Conservation (phyloP, 2,329 filamentous ascomycete genomes). For the Ceratocystis lukuohia region DNA sequence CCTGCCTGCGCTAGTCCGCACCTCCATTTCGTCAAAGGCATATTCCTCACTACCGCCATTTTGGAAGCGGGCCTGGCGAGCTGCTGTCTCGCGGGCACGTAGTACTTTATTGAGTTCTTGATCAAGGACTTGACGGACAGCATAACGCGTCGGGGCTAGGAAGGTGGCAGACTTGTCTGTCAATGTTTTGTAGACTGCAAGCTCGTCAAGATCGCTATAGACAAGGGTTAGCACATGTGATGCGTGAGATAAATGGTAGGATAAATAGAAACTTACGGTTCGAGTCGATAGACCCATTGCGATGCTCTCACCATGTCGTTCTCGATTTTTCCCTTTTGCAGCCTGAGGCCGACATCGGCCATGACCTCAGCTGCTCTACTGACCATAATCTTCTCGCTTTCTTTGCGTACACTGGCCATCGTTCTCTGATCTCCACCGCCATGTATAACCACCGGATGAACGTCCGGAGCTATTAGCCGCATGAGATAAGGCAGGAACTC, state of each 20-base stretch:
- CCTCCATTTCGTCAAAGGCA: conserved; percentile 27
- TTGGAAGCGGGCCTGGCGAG: conserved; percentile 50
- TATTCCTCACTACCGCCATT: conserved; percentile 37
- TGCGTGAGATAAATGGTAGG: neutral
- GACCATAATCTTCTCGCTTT: conserved; percentile 70
- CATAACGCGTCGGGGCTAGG: conserved; percentile 69
- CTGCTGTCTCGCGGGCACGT: conserved; percentile 49
- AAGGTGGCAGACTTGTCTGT: conserved; percentile 40
- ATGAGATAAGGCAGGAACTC: conserved; percentile 78
- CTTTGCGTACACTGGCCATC: conserved; percentile 76
- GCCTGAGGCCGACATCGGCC: conserved; percentile 64
- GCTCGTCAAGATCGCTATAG: conserved; percentile 54
- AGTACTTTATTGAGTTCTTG: conserved; percentile 73
- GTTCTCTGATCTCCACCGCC: conserved; percentile 50
- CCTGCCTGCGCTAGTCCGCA: neutral
- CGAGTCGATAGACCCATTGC: conserved; percentile 83
- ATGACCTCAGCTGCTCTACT: conserved; percentile 67
- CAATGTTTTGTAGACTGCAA: conserved; percentile 61
- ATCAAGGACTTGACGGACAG: conserved; percentile 83
- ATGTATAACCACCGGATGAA: conserved; percentile 73
- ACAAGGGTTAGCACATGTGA: conserved; percentile 18
- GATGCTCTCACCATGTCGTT: conserved; percentile 48
- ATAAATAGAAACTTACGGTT: conserved; percentile 51
- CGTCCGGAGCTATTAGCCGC: conserved; percentile 71
- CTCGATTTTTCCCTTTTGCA: conserved; percentile 72